Conservation (phyloP, 208 protist genomes). For the Naegleria lovaniensis region DNA sequence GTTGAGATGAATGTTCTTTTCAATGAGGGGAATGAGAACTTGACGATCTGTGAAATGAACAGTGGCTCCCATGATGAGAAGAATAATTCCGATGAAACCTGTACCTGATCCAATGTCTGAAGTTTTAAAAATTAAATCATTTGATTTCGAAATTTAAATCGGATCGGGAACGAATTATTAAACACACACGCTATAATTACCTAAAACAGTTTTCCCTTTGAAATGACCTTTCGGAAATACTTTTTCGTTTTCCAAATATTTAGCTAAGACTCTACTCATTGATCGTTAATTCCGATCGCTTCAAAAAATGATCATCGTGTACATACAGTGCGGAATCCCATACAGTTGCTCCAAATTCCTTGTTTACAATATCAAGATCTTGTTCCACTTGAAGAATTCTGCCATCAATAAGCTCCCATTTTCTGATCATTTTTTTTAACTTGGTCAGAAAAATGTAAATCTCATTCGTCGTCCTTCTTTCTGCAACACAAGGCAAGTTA, state of each 20-base stretch:
- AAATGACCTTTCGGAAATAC: background rate
- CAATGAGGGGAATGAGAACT: background rate
- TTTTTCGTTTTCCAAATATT: slow-evolving; percentile 16
- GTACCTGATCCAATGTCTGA: slow-evolving; percentile 2
- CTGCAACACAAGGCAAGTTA: no score
- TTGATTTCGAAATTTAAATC: background rate
- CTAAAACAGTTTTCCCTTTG: background rate
- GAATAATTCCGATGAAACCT: background rate
- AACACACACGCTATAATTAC: no score
- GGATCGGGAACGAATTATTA: background rate
- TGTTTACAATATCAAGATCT: slow-evolving; percentile 12
- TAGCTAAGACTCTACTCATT: background rate
- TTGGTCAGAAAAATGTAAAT: no score
- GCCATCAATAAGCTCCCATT: background rate
- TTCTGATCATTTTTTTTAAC: background rate
- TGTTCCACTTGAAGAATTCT: background rate
- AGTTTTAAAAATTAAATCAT: no score
- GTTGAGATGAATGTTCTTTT: slow-evolving; percentile 14
- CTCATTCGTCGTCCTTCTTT: no score
- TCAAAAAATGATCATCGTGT: background rate
- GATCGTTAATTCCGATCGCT: background rate
- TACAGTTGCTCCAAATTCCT: background rate
- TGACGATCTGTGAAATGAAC: background rate
- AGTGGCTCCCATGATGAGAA: background rate
- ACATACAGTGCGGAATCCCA: slow-evolving; percentile 3